Base-by-base conservation (phyloP, 148 eudicot species). In the Diospyros lotus region DNA sequence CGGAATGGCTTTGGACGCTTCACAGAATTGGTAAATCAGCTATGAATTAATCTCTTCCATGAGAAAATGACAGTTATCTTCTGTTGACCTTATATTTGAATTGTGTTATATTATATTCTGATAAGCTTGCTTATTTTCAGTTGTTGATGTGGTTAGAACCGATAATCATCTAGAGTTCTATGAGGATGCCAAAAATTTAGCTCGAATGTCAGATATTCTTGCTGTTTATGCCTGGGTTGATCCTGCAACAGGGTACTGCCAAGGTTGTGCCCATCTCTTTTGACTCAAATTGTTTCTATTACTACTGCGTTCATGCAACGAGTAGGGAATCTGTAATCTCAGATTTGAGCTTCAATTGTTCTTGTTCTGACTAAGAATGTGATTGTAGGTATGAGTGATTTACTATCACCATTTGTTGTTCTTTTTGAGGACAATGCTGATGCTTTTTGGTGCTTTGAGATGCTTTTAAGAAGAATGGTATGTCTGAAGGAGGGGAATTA, bases 361-460 rank as follows among this genome's bases (percentile, higher is more conserved):
- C 46, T 39, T 46, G 51, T 51, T 64, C 54, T 76, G 61, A 76
- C 73, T 82, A 60, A 75, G 67, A 73, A 18, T 64, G 66, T 76
- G 78, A 67, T 74, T 79, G 79, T 73, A 94, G 98, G 98, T 68
- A 92, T 94, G 98, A 94, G 98, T 60, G 98, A 94, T 86, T 77
- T 94, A 84, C 85, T 94, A 64, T 94, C 98, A 59, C 98, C 98
- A 66, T 94, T 94, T 79, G 87, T 94, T 15, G 97, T 94, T 72
- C 96, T 94, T 73, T 94, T 94, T 71, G 98, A 94, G 85, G 92
- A 94, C 82, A 83, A 94, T 77, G 98, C 98, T 78, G 98, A 94
- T 87, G 98, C 98, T 68, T 94, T 94, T 83, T 94, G 98, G 98
- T 90, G 98, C 86, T 94, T 94, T 82, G 98, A 94, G 86, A 94